Base-by-base conservation (phyloP, 2,329 filamentous ascomycete genomes). In the Paecilomyces variotii region DNA sequence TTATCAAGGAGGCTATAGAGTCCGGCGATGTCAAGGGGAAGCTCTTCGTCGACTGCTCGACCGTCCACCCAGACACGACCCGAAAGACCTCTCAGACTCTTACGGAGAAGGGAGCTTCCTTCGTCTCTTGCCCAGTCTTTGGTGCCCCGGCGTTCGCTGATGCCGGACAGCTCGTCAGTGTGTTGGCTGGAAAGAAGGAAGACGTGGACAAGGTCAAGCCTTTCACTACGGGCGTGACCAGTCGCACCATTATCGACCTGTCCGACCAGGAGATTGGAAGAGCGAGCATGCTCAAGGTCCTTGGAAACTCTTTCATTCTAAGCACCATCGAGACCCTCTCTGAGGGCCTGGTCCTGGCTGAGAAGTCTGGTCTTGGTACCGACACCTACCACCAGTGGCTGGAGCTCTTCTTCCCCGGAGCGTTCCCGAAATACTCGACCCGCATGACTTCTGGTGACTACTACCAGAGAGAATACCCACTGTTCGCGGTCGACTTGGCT, bases 221-320 rank as follows among this genome's bases (percentile, higher is more conserved):
- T 0, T 93, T 86, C 73, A 87, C 87, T 60, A 85, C 83, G 60
- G 88, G 87, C 57, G 89, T 94, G 14, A 89, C 87, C 68, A 83
- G 86, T 1, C 82, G 84, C 34, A 82, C 80, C 1, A 83, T 86
- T 62, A 86, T 95, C 60, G 85, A 93, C 70, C 87, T 91, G 72
- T 80, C 81, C 52, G 85, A 82, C n/a, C 82, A 90, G 72, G 82
- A 87, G 0, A 85, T 87, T 54, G 84, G 87, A 56, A 84, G 85
- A 56, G 86, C 91, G 3, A 82, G 85, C 1, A 82, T 85, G 53
- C 79, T 96, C 54, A 94, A 96, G 75, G 79, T 96, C 24, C 82
- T 96, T 9, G 91, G 92, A 59, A 96, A 96, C 74, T 90, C 88
- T 0, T 92, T 96, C 71, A 82, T 96, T 65, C 72, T 95, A 49